phyloP scores from a whole-genome alignment of 148 eudicot species.

The Polygonum aviculare region DNA sequence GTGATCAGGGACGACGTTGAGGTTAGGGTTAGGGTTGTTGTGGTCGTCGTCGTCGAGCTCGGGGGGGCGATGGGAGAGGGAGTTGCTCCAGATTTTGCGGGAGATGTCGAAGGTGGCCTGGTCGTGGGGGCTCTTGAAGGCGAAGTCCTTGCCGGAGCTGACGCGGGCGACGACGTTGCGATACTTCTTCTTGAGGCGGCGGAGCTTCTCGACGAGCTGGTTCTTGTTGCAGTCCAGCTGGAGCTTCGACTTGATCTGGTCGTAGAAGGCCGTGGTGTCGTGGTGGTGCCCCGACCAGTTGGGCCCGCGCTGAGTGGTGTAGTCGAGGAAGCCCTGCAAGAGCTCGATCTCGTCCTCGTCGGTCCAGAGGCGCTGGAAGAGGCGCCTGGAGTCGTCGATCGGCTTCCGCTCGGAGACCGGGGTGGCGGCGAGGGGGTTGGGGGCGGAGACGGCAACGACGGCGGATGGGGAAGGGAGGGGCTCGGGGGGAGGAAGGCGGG shows the following conservation, averaged over 20 bases:
- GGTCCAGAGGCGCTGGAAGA: conserved; percentile 83
- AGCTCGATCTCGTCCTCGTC: conserved; percentile 98
- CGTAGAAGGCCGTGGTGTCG: conserved; percentile 84
- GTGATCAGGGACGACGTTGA: conserved; percentile 27
- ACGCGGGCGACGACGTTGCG: conserved; percentile 53
- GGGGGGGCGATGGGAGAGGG: conserved; percentile 10
- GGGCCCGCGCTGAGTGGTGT: conserved; percentile 44
- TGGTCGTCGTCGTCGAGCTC: conserved; percentile 59
- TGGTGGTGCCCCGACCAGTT: conserved; percentile 54
- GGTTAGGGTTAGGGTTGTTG: conserved; percentile 41
- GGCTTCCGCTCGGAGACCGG: conserved; percentile 36
- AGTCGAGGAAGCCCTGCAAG: conserved; percentile 70
- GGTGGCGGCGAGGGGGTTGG: conserved; percentile 12
- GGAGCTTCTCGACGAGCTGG: conserved; percentile 81
- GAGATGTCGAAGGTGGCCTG: conserved; percentile 83
- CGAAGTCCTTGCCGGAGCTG: conserved; percentile 62
- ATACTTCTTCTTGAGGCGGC: conserved; percentile 89
- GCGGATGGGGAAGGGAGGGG: neutral
- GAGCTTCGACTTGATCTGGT: conserved; percentile 71
- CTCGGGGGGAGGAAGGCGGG: neutral
- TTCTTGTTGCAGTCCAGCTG: conserved; percentile 88
- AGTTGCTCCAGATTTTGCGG: conserved; percentile 59
- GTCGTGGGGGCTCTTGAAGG: conserved; percentile 78
- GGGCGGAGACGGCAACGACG: neutral
- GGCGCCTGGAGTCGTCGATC: conserved; percentile 55